Base-by-base conservation (phyloP, 192 early-diverging fungal genomes). In the Coemansia brasiliensis region DNA sequence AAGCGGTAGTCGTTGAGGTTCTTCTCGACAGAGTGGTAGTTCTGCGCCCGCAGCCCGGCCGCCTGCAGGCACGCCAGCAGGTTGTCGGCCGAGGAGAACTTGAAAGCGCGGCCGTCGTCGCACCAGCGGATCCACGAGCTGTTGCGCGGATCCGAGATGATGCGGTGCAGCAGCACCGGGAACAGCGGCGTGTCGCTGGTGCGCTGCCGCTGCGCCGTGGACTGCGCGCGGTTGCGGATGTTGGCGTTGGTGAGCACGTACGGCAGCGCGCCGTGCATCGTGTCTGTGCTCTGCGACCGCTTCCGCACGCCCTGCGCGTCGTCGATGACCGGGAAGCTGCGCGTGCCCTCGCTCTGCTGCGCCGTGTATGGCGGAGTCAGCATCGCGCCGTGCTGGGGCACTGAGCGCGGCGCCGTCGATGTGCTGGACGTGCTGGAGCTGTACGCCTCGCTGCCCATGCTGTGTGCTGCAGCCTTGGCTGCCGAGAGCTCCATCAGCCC, bases 1-100 rank as follows among this genome's bases (percentile, higher is more conserved):
- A 79, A 79, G 22, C 70, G 65, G 35, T 79, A 79, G 59, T 79
- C 76, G 32, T 79, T 79, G 27, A 79, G 66, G 27, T 79, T 79
- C 59, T 79, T 79, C 40, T 72, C 69, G 9, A 79, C 65, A 16
- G 76, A 79, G 27, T 72, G 76, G 48, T 79, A 72, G 66, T 72
- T 79, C 54, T 73, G 76, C 29, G 76, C 76, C 5, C 76, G 69
- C 45, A 79, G 59, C 0, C 76, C 76, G 5, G 69, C 69, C 10
- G 65, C 62, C 39, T 72, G 69, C 43, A 79, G 39, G 32, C 59
- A 65, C 12, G 60, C 48, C 18, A 79, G 52, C 9, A 79, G 63
- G 10, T 79, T 79, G 24, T 79, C 76, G 3, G 69, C 65, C 0
- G 69, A 72, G 2, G 69, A 72, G 26, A 79, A 79, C 56, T 73